Percentiles rank a stretch among this genome's conserved stretches.
Conservation (phyloP, 2,329 filamentous ascomycete genomes). For the Ophiognomonia clavigignenti-juglandacearum region DNA sequence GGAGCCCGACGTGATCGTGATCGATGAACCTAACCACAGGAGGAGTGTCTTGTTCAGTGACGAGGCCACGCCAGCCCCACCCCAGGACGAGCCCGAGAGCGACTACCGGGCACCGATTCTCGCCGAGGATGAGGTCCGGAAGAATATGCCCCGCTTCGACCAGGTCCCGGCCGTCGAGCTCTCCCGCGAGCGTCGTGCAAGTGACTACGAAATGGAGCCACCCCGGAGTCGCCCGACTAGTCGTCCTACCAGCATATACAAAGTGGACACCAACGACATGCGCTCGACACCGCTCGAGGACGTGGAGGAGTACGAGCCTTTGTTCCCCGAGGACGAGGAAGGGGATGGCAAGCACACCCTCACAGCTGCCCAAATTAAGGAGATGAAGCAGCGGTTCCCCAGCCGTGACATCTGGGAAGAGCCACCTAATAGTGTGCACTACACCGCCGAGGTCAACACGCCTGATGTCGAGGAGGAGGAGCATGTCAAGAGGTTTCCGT, state of each 20-base stretch:
- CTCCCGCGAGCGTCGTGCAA: constrained; percentile 57
- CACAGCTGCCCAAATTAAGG: constrained; percentile 32
- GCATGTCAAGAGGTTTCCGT: constrained; percentile 24
- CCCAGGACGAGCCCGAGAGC: constrained; percentile 53
- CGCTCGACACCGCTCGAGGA: constrained; percentile 72
- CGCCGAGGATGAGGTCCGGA: constrained; percentile 80
- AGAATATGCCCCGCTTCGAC: constrained; percentile 62
- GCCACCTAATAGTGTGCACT: constrained; percentile 77
- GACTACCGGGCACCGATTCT: constrained; percentile 75
- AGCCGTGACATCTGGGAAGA: constrained; percentile 98
- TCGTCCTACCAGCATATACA: constrained; percentile 59
- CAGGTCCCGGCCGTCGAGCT: constrained; percentile 81
- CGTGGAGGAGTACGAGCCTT: constrained; percentile 88
- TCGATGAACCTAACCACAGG: constrained; percentile 59
- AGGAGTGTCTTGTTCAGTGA: constrained; percentile 40
- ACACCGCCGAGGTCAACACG: constrained; percentile 76
- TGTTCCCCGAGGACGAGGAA: constrained; percentile 78
- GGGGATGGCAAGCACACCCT: constrained; percentile 37
- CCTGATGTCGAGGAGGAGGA: constrained; percentile 53
- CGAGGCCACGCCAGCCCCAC: constrained; percentile 31
- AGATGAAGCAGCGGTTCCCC: constrained; percentile 69
- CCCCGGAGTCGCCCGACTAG: constrained; percentile 61
- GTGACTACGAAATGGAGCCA: constrained; percentile 47
- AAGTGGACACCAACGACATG: constrained; percentile 49
- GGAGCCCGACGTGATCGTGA: constrained; percentile 59